Evolutionary conservation across 1,139 yeast genomes (phyloP).

Genomic region (Suhomyces taliae): DNA sequence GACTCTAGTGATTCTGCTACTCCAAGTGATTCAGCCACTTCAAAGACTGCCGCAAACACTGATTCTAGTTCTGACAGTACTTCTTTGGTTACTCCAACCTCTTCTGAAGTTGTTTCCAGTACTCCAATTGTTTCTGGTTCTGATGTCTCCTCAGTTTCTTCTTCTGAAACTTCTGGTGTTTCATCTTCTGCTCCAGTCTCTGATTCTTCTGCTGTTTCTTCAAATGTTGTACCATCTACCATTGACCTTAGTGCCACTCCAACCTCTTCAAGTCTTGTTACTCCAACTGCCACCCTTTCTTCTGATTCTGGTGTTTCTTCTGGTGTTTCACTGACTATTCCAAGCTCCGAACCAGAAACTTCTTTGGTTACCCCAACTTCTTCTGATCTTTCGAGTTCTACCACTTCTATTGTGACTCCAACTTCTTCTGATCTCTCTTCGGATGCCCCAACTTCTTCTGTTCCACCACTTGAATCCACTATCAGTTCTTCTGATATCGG

Average conservation of each 20-base stretch:
- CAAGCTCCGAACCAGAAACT: background rate
- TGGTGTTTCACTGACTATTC: conserved; percentile 3
- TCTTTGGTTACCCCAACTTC: conserved; percentile 4
- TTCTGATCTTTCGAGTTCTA: background rate
- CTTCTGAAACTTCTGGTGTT: conserved; percentile 7
- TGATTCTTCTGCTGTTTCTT: background rate
- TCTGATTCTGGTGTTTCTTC: conserved; percentile 8
- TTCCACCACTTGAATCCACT: background rate
- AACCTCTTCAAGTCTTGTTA: background rate
- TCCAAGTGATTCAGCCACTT: conserved; percentile 1
- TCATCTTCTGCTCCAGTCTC: conserved; percentile 2
- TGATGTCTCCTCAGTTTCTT: conserved; percentile 2
- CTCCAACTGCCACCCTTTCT: conserved; percentile 5
- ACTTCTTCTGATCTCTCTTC: conserved; percentile 1
- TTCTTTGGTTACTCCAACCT: conserved; percentile 3
- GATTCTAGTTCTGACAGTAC: background rate
- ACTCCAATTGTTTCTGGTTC: conserved; percentile 7
- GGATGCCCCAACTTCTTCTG: background rate
- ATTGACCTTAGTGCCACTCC: conserved; percentile 1
- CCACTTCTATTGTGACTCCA: conserved; percentile 3
- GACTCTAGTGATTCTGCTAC: conserved; percentile 6
- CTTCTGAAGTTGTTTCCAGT: conserved; percentile 1
- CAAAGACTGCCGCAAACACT: conserved; percentile 7
- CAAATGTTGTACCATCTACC: conserved; percentile 6
- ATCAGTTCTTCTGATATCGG: background rate